Conservation (phyloP, 306 rosid genomes). For the Myrica gale region DNA sequence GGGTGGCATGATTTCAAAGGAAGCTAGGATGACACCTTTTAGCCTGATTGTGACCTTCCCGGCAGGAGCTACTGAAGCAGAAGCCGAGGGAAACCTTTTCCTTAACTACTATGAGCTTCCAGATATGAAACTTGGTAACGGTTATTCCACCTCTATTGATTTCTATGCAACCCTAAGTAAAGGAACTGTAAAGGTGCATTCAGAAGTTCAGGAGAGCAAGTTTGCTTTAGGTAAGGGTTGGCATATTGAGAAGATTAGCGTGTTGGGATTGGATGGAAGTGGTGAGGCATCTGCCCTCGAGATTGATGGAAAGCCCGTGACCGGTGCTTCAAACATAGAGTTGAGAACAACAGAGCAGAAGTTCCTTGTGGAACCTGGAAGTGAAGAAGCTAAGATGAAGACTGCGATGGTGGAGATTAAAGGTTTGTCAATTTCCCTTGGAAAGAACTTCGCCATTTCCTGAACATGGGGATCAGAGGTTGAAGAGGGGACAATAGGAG, state of each 20-base stretch:
- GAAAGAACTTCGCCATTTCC: conserved; percentile 72
- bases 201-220: conserved; percentile 78
- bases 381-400: conserved; percentile 40
- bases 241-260: conserved; percentile 65
- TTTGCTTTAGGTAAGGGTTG: conserved; percentile 73
- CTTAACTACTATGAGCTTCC: conserved; percentile 78
- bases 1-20: conserved; percentile 81
- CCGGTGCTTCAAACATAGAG: conserved; percentile 33
- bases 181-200: conserved; percentile 78
- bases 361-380: conserved; percentile 33
- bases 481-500: conserved; percentile 12
- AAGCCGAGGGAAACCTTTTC: conserved; percentile 80
- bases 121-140: conserved; percentile 74
- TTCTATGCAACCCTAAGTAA: conserved; percentile 55
- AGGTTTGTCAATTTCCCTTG: conserved; percentile 69
- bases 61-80: conserved; percentile 52
- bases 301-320: conserved; percentile 50
- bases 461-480: conserved; percentile 69
- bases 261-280: conserved; percentile 62
- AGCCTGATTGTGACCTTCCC: conserved; percentile 71
- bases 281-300: conserved; percentile 50
- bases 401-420: conserved; percentile 61
- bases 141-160: conserved; percentile 64
- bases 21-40: conserved; percentile 79
- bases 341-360: conserved; percentile 45